A percentile compares a stretch with the other conserved stretches of the same genome.
These are phyloP conservation scores for Condylostoma magnum DNA, from an alignment of 169 alveolate genomes.

Conservation along the genomic window DNA sequence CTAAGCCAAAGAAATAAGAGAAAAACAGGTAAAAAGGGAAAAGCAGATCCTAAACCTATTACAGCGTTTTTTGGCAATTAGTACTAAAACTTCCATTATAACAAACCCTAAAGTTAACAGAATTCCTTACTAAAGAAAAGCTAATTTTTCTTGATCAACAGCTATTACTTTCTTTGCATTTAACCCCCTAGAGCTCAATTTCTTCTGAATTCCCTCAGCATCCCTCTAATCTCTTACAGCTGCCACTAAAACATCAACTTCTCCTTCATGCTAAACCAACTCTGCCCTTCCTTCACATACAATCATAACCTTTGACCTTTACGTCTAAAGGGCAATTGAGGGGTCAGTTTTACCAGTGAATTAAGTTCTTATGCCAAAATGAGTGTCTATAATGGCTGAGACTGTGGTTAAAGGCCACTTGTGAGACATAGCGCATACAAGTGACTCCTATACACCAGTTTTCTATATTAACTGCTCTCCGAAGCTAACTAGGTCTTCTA, in stretches of 20 bases:
- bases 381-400: background rate
- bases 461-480: background rate
- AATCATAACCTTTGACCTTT: constrained; percentile 10
- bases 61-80: no score
- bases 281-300: background rate
- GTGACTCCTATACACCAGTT: background rate
- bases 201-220: background rate
- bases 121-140: no score
- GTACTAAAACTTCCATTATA: no score
- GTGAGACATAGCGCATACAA: constrained; percentile 1
- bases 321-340: background rate
- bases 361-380: background rate
- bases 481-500: background rate
- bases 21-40: no score
- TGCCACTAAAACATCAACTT: constrained; percentile 1
- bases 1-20: no score
- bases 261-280: background rate
- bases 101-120: no score
- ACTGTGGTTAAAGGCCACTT: constrained; percentile 5
- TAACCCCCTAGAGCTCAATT: constrained; percentile 16
- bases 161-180: constrained; percentile 8
- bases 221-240: background rate
- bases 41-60: no score
- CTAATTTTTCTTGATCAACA: no score
- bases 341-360: background rate